Evolutionary conservation across 305 asterid species (phyloP), one percentile per base, ranked within the genome.

Genomic region (Withania somnifera): DNA sequence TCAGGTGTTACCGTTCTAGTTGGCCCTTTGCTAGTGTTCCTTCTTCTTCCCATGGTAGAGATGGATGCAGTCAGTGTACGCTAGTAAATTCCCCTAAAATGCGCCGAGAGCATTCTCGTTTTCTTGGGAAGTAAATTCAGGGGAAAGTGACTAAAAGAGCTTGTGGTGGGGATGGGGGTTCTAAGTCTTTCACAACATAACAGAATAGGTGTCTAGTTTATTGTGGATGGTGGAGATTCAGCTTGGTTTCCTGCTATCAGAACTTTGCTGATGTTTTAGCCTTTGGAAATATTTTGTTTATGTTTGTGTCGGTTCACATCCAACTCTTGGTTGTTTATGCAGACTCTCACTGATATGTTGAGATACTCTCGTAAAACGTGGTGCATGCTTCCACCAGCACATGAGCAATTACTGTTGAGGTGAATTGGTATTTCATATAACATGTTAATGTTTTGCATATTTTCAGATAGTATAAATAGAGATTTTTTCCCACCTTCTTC

Each of bases 261-360:
- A 56, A 47, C 13, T 54, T 20, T 22, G 2, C 22, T 11, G 80
- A 13, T 53, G 40, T 28, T 63, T 58, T 11, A 45, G 53, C 71
- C 79, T 66, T 68, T 75, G 82, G 30, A 38, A 28, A 11, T 77
- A 32, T 22, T 83, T 58, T 6, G 36, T 47, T 47, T 63, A 22
- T 56, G 71, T 68, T 63, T 38, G 5, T 77, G 61, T 86, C 20
- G 6, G 85, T 42, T 76, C 66, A 76, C 81, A 81, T 13, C 84
- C 28, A 32, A 28, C 42, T 73, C 79, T 24, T 51, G 42, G 47
- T 13, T 76, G 47, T 51, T n/a, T 9, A 28, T 83, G 89, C 93
- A 95, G 99, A 95, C 96, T 82, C 93, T 95, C 30, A 76, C 63
- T 40, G 98, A 95, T 51, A 69, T 94, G 84, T 84, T 94, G 80